phyloP scores from a whole-genome alignment of 345 rosid genomes.

The Eucalyptus albens region DNA sequence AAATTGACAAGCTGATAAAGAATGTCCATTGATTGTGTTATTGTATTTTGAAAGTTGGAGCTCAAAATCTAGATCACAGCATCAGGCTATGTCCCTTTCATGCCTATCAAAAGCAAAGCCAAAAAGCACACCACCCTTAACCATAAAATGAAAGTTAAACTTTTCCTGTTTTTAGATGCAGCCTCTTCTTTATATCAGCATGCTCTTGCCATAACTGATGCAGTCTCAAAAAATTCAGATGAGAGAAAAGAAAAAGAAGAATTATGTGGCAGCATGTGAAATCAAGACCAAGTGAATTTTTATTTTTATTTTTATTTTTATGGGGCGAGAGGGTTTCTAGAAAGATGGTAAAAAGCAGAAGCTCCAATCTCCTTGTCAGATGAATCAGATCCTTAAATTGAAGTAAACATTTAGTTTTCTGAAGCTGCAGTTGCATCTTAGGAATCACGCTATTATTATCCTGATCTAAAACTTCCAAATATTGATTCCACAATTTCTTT shows the following conservation, averaged over 20 bases:
- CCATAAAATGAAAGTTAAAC: background rate
- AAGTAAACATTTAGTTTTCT: background rate
- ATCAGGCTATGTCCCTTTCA: background rate
- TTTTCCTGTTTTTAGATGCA: background rate
- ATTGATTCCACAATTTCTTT: background rate
- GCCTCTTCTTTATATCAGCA: background rate
- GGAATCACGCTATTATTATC: background rate
- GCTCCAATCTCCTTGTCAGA: background rate
- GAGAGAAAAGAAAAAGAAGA: background rate
- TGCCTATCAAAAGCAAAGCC: background rate
- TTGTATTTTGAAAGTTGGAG: background rate
- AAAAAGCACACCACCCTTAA: background rate
- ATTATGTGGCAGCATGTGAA: background rate
- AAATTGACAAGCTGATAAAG: background rate
- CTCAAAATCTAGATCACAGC: background rate
- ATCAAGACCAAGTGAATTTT: background rate
- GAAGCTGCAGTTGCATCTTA: background rate
- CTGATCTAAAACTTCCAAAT: background rate
- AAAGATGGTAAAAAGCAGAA: background rate
- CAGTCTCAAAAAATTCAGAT: background rate
- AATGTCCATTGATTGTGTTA: background rate
- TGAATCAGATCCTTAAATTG: background rate
- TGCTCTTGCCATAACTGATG: background rate
- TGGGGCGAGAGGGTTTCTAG: background rate
- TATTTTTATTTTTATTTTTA: background rate